Evolutionary conservation across 2,329 filamentous ascomycete genomes (phyloP).

Genomic region (Beauveria sp.): DNA sequence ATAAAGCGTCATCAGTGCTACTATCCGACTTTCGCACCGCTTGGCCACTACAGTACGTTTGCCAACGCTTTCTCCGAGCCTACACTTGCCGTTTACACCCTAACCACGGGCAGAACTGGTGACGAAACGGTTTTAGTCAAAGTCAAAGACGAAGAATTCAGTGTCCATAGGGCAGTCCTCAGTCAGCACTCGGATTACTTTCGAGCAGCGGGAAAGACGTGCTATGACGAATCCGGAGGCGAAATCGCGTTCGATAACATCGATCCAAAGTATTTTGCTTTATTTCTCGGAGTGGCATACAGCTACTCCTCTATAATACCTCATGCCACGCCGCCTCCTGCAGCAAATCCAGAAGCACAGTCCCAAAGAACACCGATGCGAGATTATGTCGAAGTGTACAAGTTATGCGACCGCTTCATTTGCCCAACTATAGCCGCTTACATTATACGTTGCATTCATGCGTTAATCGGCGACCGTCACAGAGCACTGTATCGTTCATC

Average conservation of each 20-base stretch:
- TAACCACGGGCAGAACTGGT: slow-evolving; percentile 17
- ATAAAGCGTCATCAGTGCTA: slow-evolving; percentile 18
- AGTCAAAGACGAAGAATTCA: slow-evolving; percentile 22
- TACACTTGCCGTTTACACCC: not conserved
- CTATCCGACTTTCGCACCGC: slow-evolving; percentile 24
- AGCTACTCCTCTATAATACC: slow-evolving; percentile 26
- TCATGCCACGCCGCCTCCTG: slow-evolving; percentile 18
- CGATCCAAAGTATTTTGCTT: slow-evolving; percentile 24
- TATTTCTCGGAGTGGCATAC: slow-evolving; percentile 28
- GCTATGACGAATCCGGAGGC: slow-evolving; percentile 22
- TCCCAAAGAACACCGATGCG: slow-evolving; percentile 21
- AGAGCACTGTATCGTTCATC: slow-evolving; percentile 23
- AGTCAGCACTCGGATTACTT: slow-evolving; percentile 28
- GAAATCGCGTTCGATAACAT: slow-evolving; percentile 25
- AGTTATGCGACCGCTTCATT: slow-evolving; percentile 29
- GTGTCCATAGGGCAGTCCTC: slow-evolving; percentile 23
- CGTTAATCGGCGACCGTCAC: slow-evolving; percentile 24
- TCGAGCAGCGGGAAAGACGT: slow-evolving; percentile 19
- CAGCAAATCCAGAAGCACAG: slow-evolving; percentile 20
- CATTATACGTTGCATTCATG: slow-evolving; percentile 23
- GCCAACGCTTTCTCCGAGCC: not conserved
- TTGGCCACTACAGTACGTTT: slow-evolving; percentile 27
- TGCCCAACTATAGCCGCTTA: slow-evolving; percentile 22
- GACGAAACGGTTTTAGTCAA: slow-evolving; percentile 24
- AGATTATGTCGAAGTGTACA: slow-evolving; percentile 28